Conservation (phyloP, 805 yeast genomes). For the Sporopachydermia quercuum region DNA sequence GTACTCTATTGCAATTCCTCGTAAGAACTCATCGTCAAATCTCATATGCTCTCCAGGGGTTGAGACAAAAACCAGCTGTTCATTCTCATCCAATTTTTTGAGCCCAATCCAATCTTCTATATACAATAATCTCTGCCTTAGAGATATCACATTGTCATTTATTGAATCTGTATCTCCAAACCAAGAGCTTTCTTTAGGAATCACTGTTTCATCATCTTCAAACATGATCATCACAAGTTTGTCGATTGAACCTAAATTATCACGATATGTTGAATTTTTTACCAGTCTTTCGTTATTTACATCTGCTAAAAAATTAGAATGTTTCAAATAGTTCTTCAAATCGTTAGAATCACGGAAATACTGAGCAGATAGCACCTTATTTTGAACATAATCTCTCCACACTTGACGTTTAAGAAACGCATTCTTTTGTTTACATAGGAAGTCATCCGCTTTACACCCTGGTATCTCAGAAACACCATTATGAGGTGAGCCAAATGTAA, state of each 20-base stretch:
- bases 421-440: constrained; percentile 46
- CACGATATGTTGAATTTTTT: constrained; percentile 25
- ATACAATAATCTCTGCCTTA: constrained; percentile 35
- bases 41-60: constrained; percentile 54
- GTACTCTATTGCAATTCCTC: constrained; percentile 27
- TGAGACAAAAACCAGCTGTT: constrained; percentile 30
- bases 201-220: constrained; percentile 46
- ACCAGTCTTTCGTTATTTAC: constrained; percentile 44
- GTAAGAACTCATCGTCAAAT: constrained; percentile 37
- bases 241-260: constrained; percentile 29
- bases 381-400: constrained; percentile 43
- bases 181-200: constrained; percentile 62
- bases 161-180: constrained; percentile 37
- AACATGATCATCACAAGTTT: constrained; percentile 47
- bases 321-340: constrained; percentile 36
- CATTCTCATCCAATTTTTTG: constrained; percentile 26
- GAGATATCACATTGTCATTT: constrained; percentile 27
- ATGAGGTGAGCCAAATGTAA: constrained; percentile 76
- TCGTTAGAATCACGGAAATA: constrained; percentile 51
- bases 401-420: constrained; percentile 40
- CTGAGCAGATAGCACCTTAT: constrained; percentile 52
- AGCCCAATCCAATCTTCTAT: constrained; percentile 48
- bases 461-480: constrained; percentile 63
- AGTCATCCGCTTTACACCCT: constrained; percentile 35
- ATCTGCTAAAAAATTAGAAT: constrained; percentile 46